Evolutionary conservation across 306 rosid genomes (phyloP).

Genomic region (Lagenaria siceraria): DNA sequence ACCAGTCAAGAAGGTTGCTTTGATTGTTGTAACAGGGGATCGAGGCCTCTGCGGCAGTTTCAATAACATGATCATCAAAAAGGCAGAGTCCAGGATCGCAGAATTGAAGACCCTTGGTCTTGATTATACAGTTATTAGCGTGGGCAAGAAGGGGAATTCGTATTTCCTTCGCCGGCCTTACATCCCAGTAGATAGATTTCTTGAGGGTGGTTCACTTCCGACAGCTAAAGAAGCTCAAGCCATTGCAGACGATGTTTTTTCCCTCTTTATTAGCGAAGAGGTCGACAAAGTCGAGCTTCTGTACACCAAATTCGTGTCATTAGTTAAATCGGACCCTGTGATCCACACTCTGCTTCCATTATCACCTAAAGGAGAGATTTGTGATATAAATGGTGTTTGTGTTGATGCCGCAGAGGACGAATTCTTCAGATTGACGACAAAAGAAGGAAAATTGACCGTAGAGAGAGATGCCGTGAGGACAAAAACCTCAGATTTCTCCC

Average conservation of each 20-base stretch:
- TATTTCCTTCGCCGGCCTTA: conserved; percentile 67
- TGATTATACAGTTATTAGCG: conserved; percentile 49
- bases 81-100: conserved; percentile 52
- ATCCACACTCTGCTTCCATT: conserved; percentile 85
- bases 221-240: conserved; percentile 93
- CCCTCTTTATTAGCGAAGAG: conserved; percentile 73
- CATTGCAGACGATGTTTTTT: conserved; percentile 79
- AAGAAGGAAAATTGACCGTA: conserved; percentile 68
- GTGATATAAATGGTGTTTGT: conserved; percentile 67
- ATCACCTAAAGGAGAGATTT: conserved; percentile 83
- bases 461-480: conserved; percentile 59
- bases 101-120: conserved; percentile 62
- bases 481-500: conserved; percentile 38
- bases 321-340: conserved; percentile 62
- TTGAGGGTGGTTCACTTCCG: conserved; percentile 51
- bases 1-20: conserved; percentile 69
- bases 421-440: conserved; percentile 72
- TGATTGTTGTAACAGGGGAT: conserved; percentile 77
- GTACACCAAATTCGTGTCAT: conserved; percentile 72
- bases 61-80: conserved; percentile 47
- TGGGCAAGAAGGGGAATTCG: conserved; percentile 76
- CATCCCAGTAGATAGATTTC: conserved; percentile 62
- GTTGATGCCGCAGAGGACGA: conserved; percentile 91
- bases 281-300: conserved; percentile 82
- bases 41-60: conserved; percentile 81